These are phyloP conservation scores for Ophiocytium majus DNA, from an alignment of 352 stramenopile species.

Conservation along the genomic window DNA sequence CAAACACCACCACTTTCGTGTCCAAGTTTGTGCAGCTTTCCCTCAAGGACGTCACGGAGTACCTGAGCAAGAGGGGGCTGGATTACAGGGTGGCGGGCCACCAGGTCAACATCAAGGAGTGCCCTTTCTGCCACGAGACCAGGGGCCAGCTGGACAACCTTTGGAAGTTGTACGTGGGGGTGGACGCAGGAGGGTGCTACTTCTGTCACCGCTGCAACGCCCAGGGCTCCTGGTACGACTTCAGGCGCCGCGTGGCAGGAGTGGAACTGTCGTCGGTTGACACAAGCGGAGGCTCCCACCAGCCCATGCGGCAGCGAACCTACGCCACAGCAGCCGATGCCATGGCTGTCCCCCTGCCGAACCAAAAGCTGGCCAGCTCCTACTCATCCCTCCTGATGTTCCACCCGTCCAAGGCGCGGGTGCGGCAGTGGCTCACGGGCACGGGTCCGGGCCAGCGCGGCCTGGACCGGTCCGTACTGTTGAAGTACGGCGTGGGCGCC, in stretches of 20 bases:
- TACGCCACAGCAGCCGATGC: background rate
- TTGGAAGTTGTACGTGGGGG: conserved; percentile 57
- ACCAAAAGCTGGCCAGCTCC: conserved; percentile 34
- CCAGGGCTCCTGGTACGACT: conserved; percentile 57
- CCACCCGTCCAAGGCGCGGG: conserved; percentile 30
- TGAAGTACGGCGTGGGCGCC: conserved; percentile 56
- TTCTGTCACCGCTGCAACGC: conserved; percentile 55
- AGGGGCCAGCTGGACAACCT: conserved; percentile 44
- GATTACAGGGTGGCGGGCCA: conserved; percentile 30
- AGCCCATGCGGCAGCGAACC: background rate
- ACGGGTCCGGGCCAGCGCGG: conserved; percentile 44
- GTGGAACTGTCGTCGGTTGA: conserved; percentile 14
- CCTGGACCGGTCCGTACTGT: conserved; percentile 36
- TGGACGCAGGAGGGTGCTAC: conserved; percentile 47
- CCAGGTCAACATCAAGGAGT: conserved; percentile 53
- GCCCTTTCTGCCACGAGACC: conserved; percentile 55
- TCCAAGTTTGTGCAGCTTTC: conserved; percentile 51
- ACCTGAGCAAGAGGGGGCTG: conserved; percentile 35
- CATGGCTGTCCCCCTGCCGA: conserved; percentile 27
- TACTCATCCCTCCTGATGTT: conserved; percentile 44
- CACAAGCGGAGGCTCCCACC: background rate
- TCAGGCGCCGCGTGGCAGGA: conserved; percentile 44
- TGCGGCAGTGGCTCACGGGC: conserved; percentile 53
- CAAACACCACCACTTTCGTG: conserved; percentile 46
- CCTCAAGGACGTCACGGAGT: conserved; percentile 38